phyloP scores from a whole-genome alignment of 345 rosid genomes.

The Arabis alpina region DNA sequence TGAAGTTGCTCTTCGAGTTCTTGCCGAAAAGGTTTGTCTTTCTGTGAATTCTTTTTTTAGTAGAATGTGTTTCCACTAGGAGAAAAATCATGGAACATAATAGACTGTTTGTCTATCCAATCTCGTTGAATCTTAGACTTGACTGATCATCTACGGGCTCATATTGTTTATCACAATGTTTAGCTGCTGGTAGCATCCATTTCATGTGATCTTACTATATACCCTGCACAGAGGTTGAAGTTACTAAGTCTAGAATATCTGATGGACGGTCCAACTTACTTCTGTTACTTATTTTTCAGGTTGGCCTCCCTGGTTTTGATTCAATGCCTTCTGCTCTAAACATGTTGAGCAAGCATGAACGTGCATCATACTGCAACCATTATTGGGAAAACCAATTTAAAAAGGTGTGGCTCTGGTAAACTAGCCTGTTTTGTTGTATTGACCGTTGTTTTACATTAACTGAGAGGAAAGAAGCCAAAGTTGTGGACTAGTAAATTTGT shows the following conservation, averaged over 20 bases:
- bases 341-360: conserved; percentile 94
- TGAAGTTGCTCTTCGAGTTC: conserved; percentile 96
- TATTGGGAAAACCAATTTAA: conserved; percentile 92
- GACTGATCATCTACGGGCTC: conserved; percentile 11
- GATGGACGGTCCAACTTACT: conserved; percentile 26
- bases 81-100: conserved; percentile 21
- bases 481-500: background rate
- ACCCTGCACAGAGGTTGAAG: conserved; percentile 14
- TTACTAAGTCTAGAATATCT: conserved; percentile 22
- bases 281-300: conserved; percentile 57
- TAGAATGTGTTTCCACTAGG: conserved; percentile 12
- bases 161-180: background rate
- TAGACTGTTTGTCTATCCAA: background rate
- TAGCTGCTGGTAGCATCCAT: conserved; percentile 4
- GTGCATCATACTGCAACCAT: conserved; percentile 98
- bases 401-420: conserved; percentile 64
- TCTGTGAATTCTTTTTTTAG: conserved; percentile 8
- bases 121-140: conserved; percentile 14
- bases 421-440: conserved; percentile 17
- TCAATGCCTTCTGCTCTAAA: conserved; percentile 93
- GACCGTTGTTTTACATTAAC: conserved; percentile 1
- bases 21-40: conserved; percentile 86
- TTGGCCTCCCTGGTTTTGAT: conserved; percentile 99
- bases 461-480: conserved; percentile 21
- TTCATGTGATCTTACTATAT: conserved; percentile 17